Conservation (phyloP, 371 early-diverging fungal genomes). For the Syncephalastrum contaminatum region DNA sequence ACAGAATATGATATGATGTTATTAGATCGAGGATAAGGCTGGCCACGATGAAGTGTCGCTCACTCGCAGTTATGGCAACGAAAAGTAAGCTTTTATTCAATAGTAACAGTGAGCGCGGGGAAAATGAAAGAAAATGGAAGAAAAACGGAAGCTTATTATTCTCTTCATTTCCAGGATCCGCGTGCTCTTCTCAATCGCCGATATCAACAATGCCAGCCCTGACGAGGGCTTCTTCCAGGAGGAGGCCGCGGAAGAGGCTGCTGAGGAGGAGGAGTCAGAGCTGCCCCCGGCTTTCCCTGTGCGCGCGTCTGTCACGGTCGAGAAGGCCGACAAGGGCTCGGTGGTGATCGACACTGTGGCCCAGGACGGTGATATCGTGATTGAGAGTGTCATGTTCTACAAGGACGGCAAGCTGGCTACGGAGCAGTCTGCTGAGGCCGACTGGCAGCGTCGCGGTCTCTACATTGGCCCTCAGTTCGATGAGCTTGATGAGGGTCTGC, state of each 20-base stretch:
- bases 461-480: conserved; percentile 93
- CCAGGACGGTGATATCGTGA: conserved; percentile 83
- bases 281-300: conserved; percentile 68
- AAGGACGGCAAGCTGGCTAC: conserved; percentile 66
- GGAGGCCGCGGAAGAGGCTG: conserved; percentile 45
- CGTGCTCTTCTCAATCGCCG: conserved; percentile 83
- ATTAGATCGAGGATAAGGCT: conserved; percentile 74
- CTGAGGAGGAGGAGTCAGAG: conserved; percentile 62
- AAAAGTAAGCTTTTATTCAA: conserved; percentile 64
- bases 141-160: neutral
- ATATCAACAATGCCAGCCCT: conserved; percentile 68
- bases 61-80: conserved; percentile 86
- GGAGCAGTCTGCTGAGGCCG: conserved; percentile 79
- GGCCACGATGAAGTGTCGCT: conserved; percentile 83
- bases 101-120: no score
- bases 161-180: conserved; percentile 59
- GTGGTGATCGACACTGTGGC: conserved; percentile 77
- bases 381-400: conserved; percentile 80
- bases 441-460: conserved; percentile 87
- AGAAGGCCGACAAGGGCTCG: conserved; percentile 75
- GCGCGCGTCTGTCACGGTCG: conserved; percentile 77
- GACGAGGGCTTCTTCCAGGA: conserved; percentile 55
- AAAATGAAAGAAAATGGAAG: neutral
- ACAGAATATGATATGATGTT: neutral
- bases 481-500: conserved; percentile 86